These are phyloP conservation scores for Arctium lappa DNA, from an alignment of 129 eudicot genomes.

Conservation along the genomic window DNA sequence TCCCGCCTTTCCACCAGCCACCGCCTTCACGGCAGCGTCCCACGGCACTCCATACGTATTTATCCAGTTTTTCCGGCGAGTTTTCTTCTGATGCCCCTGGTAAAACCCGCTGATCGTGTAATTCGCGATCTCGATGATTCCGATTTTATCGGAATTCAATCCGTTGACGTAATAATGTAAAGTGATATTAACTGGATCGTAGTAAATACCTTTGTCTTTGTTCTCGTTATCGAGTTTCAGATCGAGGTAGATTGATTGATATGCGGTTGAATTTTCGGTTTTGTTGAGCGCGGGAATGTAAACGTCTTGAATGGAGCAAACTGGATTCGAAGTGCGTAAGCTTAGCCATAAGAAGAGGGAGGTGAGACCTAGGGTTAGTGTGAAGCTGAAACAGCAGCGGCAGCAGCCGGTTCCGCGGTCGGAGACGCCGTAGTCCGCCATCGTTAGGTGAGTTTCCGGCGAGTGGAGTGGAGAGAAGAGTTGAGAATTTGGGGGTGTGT, in stretches of 20 bases:
- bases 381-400: constrained; percentile 51
- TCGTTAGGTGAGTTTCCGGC: constrained; percentile 18
- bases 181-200: constrained; percentile 38
- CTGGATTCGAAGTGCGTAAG: constrained; percentile 53
- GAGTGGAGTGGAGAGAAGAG: background rate
- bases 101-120: constrained; percentile 39
- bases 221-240: constrained; percentile 61
- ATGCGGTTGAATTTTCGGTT: constrained; percentile 30
- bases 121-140: constrained; percentile 29
- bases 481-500: background rate
- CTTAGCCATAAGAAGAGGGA: constrained; percentile 70
- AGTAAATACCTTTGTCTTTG: constrained; percentile 62
- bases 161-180: constrained; percentile 25
- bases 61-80: constrained; percentile 37
- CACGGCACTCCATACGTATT: constrained; percentile 35
- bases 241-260: constrained; percentile 50
- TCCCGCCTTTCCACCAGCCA: constrained; percentile 23
- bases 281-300: constrained; percentile 61
- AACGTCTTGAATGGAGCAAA: constrained; percentile 49
- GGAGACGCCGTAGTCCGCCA: constrained; percentile 32
- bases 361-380: constrained; percentile 49
- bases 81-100: constrained; percentile 55
- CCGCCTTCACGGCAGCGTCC: constrained; percentile 15
- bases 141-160: background rate
- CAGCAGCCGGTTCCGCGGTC: constrained; percentile 34